Evolutionary conservation across 495 filamentous ascomycete genomes (phyloP), one percentile per base, ranked within the genome.

Genomic region (Neurospora pannonica): DNA sequence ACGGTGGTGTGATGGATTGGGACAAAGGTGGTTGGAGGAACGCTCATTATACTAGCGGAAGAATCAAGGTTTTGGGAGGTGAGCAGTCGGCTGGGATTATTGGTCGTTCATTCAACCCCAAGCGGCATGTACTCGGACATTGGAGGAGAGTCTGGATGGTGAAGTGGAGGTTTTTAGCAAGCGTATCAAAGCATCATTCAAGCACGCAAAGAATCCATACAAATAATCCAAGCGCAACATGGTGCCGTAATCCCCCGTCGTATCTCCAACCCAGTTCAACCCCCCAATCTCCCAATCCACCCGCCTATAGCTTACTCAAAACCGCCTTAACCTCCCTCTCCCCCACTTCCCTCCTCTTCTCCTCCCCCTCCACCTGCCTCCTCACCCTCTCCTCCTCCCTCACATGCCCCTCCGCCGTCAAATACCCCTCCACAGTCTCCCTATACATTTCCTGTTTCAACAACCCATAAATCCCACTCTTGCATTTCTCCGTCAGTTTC

Each of bases 391-490:
- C 78, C 78, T 88, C 80, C 72, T 86, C 87, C 13, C 75, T 82
- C 13, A 73, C 74, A 21, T 79, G 74, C 24, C 76, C 83, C 77
- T 84, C 83, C 17, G 79, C 77, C 67, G 87, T 87, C 75, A 92
- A 77, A 71, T 87, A 80, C 28, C 7, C 13, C 37, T 77, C 85
- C 42, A 93, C 77, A 1, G 85, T 86, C 79, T 91, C 88, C 9
- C 88, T 79, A 78, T 90, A 94, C 90, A 94, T 93, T 80, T 93
- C 91, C 73, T 83, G 79, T 83, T 93, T 94, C 81, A 94, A 80
- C 37, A 83, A 71, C 7, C 91, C 90, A 81, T 92, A 94, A 38
- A 90, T 88, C 17, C 89, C 89, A 24, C 84, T 90, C 70, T 84
- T 80, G 0, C 83, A 88, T 83, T 92, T 92, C 10, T 82, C 84